Base-by-base conservation (phyloP, 139 green algal species). In the Chlorella vulgaris region DNA sequence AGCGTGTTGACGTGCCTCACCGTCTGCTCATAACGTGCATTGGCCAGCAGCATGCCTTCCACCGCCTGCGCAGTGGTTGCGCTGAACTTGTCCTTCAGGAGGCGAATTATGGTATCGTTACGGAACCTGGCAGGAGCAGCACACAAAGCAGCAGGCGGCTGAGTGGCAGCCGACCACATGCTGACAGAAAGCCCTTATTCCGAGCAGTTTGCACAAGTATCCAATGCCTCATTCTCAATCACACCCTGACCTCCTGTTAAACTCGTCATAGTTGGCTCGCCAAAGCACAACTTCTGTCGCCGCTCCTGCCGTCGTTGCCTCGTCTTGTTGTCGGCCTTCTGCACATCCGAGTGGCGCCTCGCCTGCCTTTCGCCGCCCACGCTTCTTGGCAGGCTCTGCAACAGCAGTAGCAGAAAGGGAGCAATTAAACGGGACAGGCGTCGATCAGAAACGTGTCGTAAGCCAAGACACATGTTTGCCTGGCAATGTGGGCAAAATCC, bases 211-310 rank as follows among this genome's bases (percentile, higher is more conserved):
- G 13, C 21, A 51, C 15, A 28, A 7, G 18, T 21, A 43, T 22
- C 13, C 47, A 10, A 58, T 10, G 13, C 10, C 24, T 3, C 10
- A 28, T 29, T 4, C 61, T 68, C 55, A 65, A 8, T 8, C 15
- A 65, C 55, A 66, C 47, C 1, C 43, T 69, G 88, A 89, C 58
- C 90, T 84, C 21, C 89, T 68, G 84, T 95, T 95, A 84, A 94
- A 93, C 85, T 94, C 90, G 38, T 94, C 89, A 4, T 70, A 75
- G 74, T 93, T 94, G 8, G 92, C 81, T 2, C 89, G 76, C 89
- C 90, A 93, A 69, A 93, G 87, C 35, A 93, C 73, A 0, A 35
- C 13, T 58, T 58, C 47, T 29, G 42, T 66, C 26, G 8, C 19
- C 43, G 26, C 24, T 43, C 42, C n/a, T 31, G 29, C 31, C 35